These are phyloP conservation scores for Centella asiatica DNA, from an alignment of 129 eudicot genomes.

Conservation along the genomic window DNA sequence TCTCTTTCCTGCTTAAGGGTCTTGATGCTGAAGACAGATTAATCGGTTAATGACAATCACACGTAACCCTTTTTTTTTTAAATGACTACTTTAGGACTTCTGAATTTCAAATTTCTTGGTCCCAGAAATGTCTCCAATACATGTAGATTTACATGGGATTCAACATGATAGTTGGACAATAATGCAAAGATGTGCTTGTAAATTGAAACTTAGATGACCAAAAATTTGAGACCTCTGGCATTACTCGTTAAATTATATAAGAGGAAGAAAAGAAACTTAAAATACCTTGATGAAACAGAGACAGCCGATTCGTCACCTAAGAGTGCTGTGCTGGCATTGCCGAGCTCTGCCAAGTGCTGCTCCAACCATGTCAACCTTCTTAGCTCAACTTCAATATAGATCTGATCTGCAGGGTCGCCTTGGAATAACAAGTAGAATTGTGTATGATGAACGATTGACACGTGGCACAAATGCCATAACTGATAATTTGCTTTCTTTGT, in stretches of 20 bases:
- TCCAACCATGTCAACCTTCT: constrained; percentile 84
- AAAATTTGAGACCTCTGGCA: not conserved
- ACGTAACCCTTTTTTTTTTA: too few relatives aligned
- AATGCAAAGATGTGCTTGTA: too few relatives aligned
- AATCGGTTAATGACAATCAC: not conserved
- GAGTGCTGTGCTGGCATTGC: constrained; percentile 93
- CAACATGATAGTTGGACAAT: too few relatives aligned
- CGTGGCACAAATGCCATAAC: constrained; percentile 93
- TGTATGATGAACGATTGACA: constrained; percentile 72
- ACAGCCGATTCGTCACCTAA: constrained; percentile 80
- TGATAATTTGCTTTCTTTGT: constrained; percentile 62
- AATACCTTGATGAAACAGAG: constrained; percentile 69
- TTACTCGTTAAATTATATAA: not conserved
- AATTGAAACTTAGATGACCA: not conserved
- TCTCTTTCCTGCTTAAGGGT: constrained; percentile 94
- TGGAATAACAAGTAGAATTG: constrained; percentile 70
- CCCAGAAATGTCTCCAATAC: too few relatives aligned
- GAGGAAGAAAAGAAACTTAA: not conserved
- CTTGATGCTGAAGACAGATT: constrained; percentile 40
- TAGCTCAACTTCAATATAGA: constrained; percentile 86
- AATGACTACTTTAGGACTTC: too few relatives aligned
- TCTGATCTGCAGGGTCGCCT: constrained; percentile 86
- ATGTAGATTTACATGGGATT: too few relatives aligned
- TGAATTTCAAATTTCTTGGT: too few relatives aligned
- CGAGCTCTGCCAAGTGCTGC: constrained; percentile 80